Evolutionary conservation across 805 yeast genomes (phyloP), one percentile per base, ranked within the genome.

Genomic region (Brettanomyces anomalus): DNA sequence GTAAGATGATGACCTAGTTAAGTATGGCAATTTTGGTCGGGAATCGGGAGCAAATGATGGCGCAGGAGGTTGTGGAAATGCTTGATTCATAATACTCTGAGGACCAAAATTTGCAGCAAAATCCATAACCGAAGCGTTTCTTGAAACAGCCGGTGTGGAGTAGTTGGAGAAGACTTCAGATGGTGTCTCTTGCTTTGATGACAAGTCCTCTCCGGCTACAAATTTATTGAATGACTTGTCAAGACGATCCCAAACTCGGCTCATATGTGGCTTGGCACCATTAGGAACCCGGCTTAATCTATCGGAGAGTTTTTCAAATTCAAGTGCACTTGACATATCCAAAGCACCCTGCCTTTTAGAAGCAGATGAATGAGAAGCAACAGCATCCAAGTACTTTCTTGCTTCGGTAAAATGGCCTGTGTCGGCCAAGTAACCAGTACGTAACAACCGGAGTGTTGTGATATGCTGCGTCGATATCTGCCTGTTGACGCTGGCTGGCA

Each of bases 211-310:
- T 1, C 96, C 97, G 33, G 95, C 81, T 45, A 90, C 88, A 60
- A 81, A 79, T 57, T 79, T 80, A 56, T 76, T 80, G 55, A 83
- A 77, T 4, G 85, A 76, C 57, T 86, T 86, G 58, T 86, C 95
- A 37, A 86, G 61, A 36, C 83, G 89, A 10, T 93, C 90, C 95
- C 95, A 86, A 42, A 87, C 81, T 56, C 77, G 82, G 51, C 88
- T 95, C 17, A 58, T 36, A 18, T 56, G 55, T 1, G 63, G 58
- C 34, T 57, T 55, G 11, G 58, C 56, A 15, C 61, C 28, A 11
- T 24, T 24, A 11, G 28, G 28, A 4, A 66, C 52, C 20, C 71
- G 76, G 5, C 76, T 66, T 19, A 77, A 53, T 49, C 79, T 69
- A 45, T 68, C 69, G 33, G 66, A 56, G 47, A 78, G 59, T 6